Evolutionary conservation across 768 basidiomycete species (phyloP).

Genomic region (Boletus patriciae): DNA sequence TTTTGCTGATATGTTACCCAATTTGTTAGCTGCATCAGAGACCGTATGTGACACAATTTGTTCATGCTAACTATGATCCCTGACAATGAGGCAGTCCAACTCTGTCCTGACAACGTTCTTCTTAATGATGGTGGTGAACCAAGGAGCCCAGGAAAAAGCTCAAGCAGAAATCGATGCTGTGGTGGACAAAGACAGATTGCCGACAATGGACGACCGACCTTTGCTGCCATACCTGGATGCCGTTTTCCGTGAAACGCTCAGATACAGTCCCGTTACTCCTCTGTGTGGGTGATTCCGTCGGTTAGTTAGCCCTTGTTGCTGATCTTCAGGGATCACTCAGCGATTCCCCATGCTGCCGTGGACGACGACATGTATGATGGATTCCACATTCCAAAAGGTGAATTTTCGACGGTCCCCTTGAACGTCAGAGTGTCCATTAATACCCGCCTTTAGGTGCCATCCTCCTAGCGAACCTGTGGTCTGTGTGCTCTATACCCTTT

Average conservation of each 20-base stretch:
- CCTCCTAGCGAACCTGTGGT: constrained; percentile 10
- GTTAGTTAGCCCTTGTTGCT: not conserved
- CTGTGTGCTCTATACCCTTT: not conserved
- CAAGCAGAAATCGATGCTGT: constrained; percentile 16
- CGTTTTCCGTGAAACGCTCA: constrained; percentile 33
- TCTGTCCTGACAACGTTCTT: constrained; percentile 1
- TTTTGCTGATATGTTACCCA: not conserved
- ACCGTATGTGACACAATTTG: not conserved
- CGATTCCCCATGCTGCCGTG: constrained; percentile 3
- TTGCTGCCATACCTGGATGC: constrained; percentile 38
- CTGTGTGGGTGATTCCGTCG: not conserved
- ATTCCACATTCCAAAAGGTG: constrained; percentile 48
- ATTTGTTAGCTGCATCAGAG: constrained; percentile 3
- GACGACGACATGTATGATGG: constrained; percentile 27
- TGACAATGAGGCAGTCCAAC: not conserved
- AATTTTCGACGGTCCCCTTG: not conserved
- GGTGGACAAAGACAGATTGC: constrained; percentile 13
- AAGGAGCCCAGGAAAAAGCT: constrained; percentile 8
- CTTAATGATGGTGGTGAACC: constrained; percentile 2
- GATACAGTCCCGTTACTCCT: constrained; percentile 2
- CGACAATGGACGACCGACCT: constrained; percentile 11
- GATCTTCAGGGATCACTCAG: not conserved
- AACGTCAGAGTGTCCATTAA: not conserved
- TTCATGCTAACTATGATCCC: not conserved
- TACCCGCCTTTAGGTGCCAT: not conserved